Conservation (phyloP, 768 basidiomycete species). For the Scleroderma citrinum region DNA sequence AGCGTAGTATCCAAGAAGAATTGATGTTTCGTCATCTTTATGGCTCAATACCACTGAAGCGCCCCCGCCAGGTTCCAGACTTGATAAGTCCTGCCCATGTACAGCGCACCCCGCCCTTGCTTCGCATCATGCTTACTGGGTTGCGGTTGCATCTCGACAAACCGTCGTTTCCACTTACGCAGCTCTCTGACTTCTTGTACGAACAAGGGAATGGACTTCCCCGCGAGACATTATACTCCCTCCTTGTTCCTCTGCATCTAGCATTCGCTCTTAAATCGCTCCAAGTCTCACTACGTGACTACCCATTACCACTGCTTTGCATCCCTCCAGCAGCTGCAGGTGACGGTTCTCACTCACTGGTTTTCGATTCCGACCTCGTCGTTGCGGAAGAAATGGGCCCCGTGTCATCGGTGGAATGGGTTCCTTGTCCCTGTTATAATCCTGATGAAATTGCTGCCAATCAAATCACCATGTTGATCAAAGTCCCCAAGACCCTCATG, state of each 20-base stretch:
- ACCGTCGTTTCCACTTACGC: conserved; percentile 52
- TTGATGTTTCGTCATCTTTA: conserved; percentile 40
- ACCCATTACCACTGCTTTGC: conserved; percentile 80
- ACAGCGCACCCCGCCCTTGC: conserved; percentile 52
- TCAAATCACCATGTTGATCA: conserved; percentile 48
- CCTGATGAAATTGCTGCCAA: conserved; percentile 45
- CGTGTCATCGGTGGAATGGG: conserved; percentile 61
- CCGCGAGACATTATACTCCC: conserved; percentile 60
- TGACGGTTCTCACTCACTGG: conserved; percentile 41
- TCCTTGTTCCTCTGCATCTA: conserved; percentile 80
- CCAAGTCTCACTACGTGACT: conserved; percentile 70
- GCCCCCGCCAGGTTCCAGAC: conserved; percentile 33
- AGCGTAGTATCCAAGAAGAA: conserved; percentile 47
- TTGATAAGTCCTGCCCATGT: conserved; percentile 36
- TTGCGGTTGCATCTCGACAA: conserved; percentile 49
- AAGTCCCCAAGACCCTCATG: conserved; percentile 89
- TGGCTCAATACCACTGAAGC: conserved; percentile 29
- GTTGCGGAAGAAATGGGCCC: conserved; percentile 84
- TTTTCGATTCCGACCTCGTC: conserved; percentile 73
- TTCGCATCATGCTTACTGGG: conserved; percentile 58
- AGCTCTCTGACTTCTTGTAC: conserved; percentile 58
- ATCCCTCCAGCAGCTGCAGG: conserved; percentile 44
- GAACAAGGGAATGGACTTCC: conserved; percentile 68
- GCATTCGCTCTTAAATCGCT: conserved; percentile 59
- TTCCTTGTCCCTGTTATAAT: conserved; percentile 61